Conservation (phyloP, 768 basidiomycete species). For the Hortiboletus campestris region DNA sequence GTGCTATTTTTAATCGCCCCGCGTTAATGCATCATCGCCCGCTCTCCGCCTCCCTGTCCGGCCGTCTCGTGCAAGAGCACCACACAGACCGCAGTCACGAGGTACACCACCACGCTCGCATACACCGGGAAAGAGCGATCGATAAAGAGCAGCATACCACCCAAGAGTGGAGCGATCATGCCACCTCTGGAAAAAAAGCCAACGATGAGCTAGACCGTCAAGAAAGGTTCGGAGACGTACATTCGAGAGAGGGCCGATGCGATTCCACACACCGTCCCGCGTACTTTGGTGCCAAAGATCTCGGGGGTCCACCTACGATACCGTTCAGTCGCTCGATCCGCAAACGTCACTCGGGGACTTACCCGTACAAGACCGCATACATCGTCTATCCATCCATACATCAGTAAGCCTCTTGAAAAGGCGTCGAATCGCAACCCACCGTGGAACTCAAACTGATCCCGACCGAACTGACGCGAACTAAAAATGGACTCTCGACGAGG, state of each 20-base stretch:
- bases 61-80: conserved; percentile 54
- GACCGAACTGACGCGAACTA: conserved; percentile 66
- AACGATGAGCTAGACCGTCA: too few relatives aligned
- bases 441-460: conserved; percentile 78
- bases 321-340: background rate
- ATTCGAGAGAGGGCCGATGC: conserved; percentile 85
- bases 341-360: background rate
- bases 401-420: background rate
- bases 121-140: conserved; percentile 74
- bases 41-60: conserved; percentile 35
- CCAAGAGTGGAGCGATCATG: conserved; percentile 82
- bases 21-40: conserved; percentile 20
- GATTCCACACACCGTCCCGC: conserved; percentile 86
- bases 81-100: conserved; percentile 60
- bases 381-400: conserved; percentile 48
- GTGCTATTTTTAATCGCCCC: too few relatives aligned
- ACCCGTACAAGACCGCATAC: conserved; percentile 86
- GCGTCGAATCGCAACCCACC: conserved; percentile 13
- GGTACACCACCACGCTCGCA: conserved; percentile 64
- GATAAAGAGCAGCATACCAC: conserved; percentile 68
- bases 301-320: conserved; percentile 71
- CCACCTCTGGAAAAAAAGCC: conserved; percentile 62
- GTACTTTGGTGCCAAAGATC: conserved; percentile 80
- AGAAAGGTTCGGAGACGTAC: conserved; percentile 38
- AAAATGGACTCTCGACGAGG: conserved; percentile 51